phyloP scores from a whole-genome alignment of 2,329 filamentous ascomycete genomes.

The Raffaelea arxii region DNA sequence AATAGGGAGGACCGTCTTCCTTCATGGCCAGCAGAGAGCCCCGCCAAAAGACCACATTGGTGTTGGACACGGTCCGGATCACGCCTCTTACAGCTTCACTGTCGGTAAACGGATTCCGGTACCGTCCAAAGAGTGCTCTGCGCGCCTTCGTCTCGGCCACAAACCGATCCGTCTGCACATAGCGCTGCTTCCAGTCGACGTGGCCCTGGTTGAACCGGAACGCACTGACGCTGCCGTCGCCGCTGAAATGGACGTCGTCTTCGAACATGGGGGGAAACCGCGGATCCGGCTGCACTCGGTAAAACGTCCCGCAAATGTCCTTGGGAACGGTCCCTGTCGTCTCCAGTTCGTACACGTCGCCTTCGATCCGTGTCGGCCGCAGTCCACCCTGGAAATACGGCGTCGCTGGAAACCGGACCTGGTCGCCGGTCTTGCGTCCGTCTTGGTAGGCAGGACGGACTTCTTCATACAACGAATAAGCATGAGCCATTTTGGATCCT shows the following conservation, averaged over 20 bases:
- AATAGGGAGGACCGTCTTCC: conserved; percentile 42
- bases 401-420: conserved; percentile 13
- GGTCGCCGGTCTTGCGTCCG: conserved; percentile 11
- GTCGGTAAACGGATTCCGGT: conserved; percentile 48
- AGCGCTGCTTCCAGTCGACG: conserved; percentile 32
- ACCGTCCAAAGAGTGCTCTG: conserved; percentile 39
- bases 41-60: conserved; percentile 49
- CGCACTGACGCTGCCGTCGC: conserved; percentile 28
- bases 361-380: conserved; percentile 13
- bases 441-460: conserved; percentile 13
- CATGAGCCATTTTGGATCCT: conserved; percentile 15
- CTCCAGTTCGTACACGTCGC: conserved; percentile 14
- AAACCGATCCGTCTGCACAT: conserved; percentile 29
- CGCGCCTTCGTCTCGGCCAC: conserved; percentile 19
- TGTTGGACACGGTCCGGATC: conserved; percentile 48
- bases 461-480: conserved; percentile 13
- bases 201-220: conserved; percentile 29
- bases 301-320: conserved; percentile 37
- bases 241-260: conserved; percentile 33
- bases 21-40: conserved; percentile 45
- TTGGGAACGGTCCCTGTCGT: conserved; percentile 24
- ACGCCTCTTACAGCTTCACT: conserved; percentile 44
- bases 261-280: conserved; percentile 44
- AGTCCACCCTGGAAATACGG: conserved; percentile 13
- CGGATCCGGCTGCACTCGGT: conserved; percentile 41